These are phyloP conservation scores for Xylaria sp. DNA, from an alignment of 2,329 filamentous ascomycete genomes.

Conservation along the genomic window DNA sequence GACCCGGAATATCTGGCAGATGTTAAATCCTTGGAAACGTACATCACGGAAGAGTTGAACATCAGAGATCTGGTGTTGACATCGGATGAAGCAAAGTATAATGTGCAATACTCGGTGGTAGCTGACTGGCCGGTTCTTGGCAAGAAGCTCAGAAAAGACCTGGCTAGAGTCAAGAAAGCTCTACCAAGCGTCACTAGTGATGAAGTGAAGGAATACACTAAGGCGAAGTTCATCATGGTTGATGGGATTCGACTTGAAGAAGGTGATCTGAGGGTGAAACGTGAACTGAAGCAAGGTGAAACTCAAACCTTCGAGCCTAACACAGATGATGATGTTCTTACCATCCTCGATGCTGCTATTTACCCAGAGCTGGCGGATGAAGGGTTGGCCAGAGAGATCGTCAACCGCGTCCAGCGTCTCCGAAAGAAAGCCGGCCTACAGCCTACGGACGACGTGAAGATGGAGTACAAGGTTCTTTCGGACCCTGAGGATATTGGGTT, in stretches of 20 bases:
- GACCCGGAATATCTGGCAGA: conserved; percentile 87
- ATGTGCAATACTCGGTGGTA: conserved; percentile 88
- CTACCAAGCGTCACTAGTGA: conserved; percentile 81
- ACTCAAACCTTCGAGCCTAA: conserved; percentile 85
- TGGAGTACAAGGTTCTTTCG: conserved; percentile 86
- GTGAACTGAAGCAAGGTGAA: conserved; percentile 79
- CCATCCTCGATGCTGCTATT: conserved; percentile 84
- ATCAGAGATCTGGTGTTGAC: conserved; percentile 86
- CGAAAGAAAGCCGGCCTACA: conserved; percentile 93
- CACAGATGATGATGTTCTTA: conserved; percentile 89
- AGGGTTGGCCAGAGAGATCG: conserved; percentile 89
- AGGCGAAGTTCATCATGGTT: conserved; percentile 78
- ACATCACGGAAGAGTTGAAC: conserved; percentile 93
- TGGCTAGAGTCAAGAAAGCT: conserved; percentile 89
- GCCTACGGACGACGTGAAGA: conserved; percentile 92
- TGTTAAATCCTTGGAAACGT: conserved; percentile 84
- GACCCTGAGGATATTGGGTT: conserved; percentile 83
- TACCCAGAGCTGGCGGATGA: conserved; percentile 90
- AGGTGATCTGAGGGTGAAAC: conserved; percentile 85
- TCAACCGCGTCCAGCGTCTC: conserved; percentile 90
- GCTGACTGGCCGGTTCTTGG: conserved; percentile 95
- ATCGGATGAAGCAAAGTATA: conserved; percentile 88
- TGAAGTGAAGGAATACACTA: conserved; percentile 82
- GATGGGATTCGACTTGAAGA: conserved; percentile 86
- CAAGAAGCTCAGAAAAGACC: conserved; percentile 97